Percentiles rank a stretch among this genome's conserved stretches.
These are phyloP conservation scores for Fusarium albosuccineum DNA, from an alignment of 2,329 filamentous ascomycete genomes.

Conservation along the genomic window DNA sequence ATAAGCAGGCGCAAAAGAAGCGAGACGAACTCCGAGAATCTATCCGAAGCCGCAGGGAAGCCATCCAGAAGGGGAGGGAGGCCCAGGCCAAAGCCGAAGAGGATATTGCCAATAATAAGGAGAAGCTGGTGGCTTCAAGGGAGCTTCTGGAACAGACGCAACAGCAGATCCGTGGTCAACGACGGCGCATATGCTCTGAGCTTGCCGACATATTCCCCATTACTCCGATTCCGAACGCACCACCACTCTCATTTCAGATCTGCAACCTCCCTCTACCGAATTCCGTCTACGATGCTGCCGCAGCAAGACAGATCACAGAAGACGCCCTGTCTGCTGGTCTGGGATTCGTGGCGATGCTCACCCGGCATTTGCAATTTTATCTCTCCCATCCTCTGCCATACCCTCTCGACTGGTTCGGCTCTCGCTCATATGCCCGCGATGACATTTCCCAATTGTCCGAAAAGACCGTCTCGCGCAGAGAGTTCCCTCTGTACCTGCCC, in stretches of 20 bases:
- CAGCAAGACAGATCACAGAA: slow-evolving; percentile 66
- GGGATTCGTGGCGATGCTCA: slow-evolving; percentile 81
- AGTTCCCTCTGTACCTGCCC: slow-evolving; percentile 83
- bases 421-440: slow-evolving; percentile 81
- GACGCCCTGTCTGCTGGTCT: slow-evolving; percentile 84
- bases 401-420: slow-evolving; percentile 78
- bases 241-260: slow-evolving; percentile 85
- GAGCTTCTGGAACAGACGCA: slow-evolving; percentile 67
- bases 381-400: slow-evolving; percentile 85
- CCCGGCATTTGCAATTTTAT: slow-evolving; percentile 84
- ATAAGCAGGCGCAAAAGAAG: slow-evolving; percentile 72
- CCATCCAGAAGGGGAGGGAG: slow-evolving; percentile 74
- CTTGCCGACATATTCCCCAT: slow-evolving; percentile 85
- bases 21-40: slow-evolving; percentile 77
- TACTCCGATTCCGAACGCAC: slow-evolving; percentile 66
- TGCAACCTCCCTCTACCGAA: slow-evolving; percentile 84
- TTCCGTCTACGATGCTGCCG: slow-evolving; percentile 73
- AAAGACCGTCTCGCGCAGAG: slow-evolving; percentile 66
- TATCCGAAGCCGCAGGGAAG: slow-evolving; percentile 72
- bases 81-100: slow-evolving; percentile 69
- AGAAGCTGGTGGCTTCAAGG: slow-evolving; percentile 69
- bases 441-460: slow-evolving; percentile 72
- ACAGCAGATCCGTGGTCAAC: slow-evolving; percentile 83
- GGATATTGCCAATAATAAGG: slow-evolving; percentile 72
- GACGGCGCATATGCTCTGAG: slow-evolving; percentile 88